A percentile compares a stretch with the other conserved stretches of the same genome.
Evolutionary conservation across 2,329 filamentous ascomycete genomes (phyloP).

Genomic region (Phoma sp.): DNA sequence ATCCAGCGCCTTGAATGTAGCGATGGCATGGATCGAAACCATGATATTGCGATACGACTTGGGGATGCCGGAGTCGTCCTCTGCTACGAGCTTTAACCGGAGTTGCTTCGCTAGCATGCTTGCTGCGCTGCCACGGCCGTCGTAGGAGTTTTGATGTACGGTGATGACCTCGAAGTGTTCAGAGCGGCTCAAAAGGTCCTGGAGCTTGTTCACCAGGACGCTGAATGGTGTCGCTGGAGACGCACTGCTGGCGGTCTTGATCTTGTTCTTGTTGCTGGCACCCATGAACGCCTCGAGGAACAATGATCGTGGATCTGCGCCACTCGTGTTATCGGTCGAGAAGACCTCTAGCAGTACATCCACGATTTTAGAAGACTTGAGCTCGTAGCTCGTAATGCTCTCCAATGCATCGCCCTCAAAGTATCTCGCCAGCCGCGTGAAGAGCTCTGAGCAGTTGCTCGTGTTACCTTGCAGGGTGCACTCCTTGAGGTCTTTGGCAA

Average conservation of each 20-base stretch:
- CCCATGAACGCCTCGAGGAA: constrained; percentile 96
- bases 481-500: constrained; percentile 74
- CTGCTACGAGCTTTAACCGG: constrained; percentile 84
- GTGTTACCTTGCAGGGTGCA: constrained; percentile 66
- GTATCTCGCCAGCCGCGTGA: constrained; percentile 77
- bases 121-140: constrained; percentile 88
- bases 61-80: constrained; percentile 90
- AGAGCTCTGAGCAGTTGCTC: constrained; percentile 68
- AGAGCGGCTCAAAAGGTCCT: constrained; percentile 93
- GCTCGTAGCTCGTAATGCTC: constrained; percentile 93
- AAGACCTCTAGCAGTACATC: constrained; percentile 83
- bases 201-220: constrained; percentile 89
- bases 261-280: constrained; percentile 65
- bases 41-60: constrained; percentile 90
- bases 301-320: constrained; percentile 72
- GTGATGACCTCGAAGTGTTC: constrained; percentile 99
- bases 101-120: constrained; percentile 98
- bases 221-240: constrained; percentile 86
- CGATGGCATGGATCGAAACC: constrained; percentile 98
- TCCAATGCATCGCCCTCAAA: constrained; percentile 90
- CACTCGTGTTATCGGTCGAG: constrained; percentile 67
- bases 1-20: constrained; percentile 95
- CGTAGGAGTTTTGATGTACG: constrained; percentile 89
- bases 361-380: constrained; percentile 90
- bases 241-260: constrained; percentile 70